Evolutionary conservation across 2,329 filamentous ascomycete species (phyloP), one percentile per base, ranked within the genome.

Genomic region (Cladophialophora bantiana): DNA sequence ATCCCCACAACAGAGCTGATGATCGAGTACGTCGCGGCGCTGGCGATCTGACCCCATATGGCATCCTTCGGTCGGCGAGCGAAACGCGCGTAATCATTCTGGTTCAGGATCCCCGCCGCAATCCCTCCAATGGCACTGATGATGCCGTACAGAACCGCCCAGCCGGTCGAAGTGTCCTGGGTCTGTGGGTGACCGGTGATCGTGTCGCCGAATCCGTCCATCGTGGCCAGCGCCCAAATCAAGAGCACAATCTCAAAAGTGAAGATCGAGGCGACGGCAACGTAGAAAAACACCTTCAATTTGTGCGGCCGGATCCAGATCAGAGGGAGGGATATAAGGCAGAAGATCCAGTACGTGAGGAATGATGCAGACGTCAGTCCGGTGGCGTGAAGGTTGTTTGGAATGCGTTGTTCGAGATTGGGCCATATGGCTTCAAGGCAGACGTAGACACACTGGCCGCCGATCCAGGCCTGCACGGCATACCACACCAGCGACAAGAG

Each of bases 401-500:
- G 77, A 60, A 80, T 79, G 70, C 79, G 79, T 0, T 76, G 57
- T 62, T 83, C 81, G 38, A 83, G 75, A 7, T 75, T 75, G 10
- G 81, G 81, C 70, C 81, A 80, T 73, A 82, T 80, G 1, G 83
- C 81, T 10, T 80, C 78, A 4, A 84, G 75, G 59, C 81, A 81
- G 53, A 83, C 75, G 59, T 83, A 81, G 62, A 83, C 68, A 57
- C 81, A 83, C 71, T 82, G 58, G 32, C 91, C 91, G 13, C 71
- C 71, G 32, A 72, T 71, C 68, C 68, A 71, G 31, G 70, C 62
- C 31, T 73, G 70, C 9, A 96, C 92, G 58, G 91, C 92, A 70
- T 62, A 62, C 18, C n/a, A 65, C 15, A 69, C 71, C 35, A 1
- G 91, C 90, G 85, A 96, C 94, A 6, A 88, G 91, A 36, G 92